Conservation (phyloP, 164 flowering plant genomes). For the Houttuynia cordata region DNA sequence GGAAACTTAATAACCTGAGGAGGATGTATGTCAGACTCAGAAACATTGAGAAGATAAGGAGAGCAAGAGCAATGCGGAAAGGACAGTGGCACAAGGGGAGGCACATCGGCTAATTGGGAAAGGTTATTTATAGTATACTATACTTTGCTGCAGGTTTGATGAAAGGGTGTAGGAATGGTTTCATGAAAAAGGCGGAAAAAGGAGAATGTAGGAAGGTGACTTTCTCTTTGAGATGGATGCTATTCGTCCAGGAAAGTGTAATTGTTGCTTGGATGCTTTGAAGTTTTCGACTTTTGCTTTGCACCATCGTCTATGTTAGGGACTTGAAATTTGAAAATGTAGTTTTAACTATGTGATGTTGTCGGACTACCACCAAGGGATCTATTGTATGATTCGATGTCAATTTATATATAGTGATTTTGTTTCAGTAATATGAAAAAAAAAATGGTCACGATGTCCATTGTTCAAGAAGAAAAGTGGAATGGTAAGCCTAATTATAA, state of each 20-base stretch:
- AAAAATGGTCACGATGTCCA: no score
- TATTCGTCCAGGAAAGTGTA: constrained; percentile 20
- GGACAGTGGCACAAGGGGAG: constrained; percentile 19
- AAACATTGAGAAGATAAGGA: constrained; percentile 27
- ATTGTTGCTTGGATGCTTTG: background rate
- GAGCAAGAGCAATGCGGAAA: constrained; percentile 24
- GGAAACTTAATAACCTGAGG: constrained; percentile 29
- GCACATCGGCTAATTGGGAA: constrained; percentile 16
- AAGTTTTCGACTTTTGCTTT: background rate
- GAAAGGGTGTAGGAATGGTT: background rate
- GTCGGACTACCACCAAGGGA: no score
- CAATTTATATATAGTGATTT: no score
- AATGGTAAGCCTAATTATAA: no score
- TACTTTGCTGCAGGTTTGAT: background rate
- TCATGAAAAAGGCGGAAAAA: background rate
- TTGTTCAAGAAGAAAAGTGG: no score
- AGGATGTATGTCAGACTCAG: constrained; percentile 34
- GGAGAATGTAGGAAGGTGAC: background rate
- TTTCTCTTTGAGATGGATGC: constrained; percentile 15
- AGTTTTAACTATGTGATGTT: background rate
- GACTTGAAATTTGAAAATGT: background rate
- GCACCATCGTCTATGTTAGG: background rate
- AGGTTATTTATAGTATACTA: background rate
- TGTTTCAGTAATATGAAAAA: no score
- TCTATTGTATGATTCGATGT: no score